phyloP scores from a whole-genome alignment of 768 basidiomycete genomes.

The Pleurotus salmoneostramineus region DNA sequence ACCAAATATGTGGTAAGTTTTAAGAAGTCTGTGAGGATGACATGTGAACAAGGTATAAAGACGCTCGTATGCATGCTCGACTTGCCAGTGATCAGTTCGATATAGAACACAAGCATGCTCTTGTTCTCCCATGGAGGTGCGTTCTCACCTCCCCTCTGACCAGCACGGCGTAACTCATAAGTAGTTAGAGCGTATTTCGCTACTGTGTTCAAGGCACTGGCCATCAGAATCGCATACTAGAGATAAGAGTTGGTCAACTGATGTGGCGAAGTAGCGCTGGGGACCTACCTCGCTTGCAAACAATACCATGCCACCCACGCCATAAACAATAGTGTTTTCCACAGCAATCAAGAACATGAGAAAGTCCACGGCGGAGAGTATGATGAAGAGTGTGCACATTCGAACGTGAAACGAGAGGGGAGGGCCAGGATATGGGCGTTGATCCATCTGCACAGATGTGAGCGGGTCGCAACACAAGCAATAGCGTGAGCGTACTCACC shows the following conservation, averaged over 20 bases:
- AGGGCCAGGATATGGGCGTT: constrained; percentile 85
- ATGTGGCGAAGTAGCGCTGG: constrained; percentile 9
- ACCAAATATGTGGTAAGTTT: constrained; percentile 89
- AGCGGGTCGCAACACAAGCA: constrained; percentile 5
- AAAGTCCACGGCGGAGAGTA: constrained; percentile 74
- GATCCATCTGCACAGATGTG: constrained; percentile 78
- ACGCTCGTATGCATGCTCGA: not conserved
- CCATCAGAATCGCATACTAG: constrained; percentile 87
- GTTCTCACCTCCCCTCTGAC: constrained; percentile 74
- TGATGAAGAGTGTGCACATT: constrained; percentile 65
- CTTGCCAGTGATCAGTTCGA: constrained; percentile 87
- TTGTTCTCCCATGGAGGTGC: constrained; percentile 96
- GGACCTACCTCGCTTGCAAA: constrained; percentile 88
- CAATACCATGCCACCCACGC: constrained; percentile 88
- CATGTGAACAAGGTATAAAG: constrained; percentile 2
- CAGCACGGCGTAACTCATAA: constrained; percentile 79
- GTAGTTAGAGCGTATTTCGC: constrained; percentile 81
- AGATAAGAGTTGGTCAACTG: not conserved
- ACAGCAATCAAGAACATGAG: constrained; percentile 77
- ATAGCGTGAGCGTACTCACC: constrained; percentile 37
- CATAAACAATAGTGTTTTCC: constrained; percentile 74
- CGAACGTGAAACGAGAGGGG: constrained; percentile 81
- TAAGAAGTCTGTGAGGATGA: constrained; percentile 67
- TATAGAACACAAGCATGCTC: constrained; percentile 95
- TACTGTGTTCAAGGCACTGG: constrained; percentile 72